Evolutionary conservation across 2,329 filamentous ascomycete species (phyloP).

Genomic region (Taxawa tesnikishii): DNA sequence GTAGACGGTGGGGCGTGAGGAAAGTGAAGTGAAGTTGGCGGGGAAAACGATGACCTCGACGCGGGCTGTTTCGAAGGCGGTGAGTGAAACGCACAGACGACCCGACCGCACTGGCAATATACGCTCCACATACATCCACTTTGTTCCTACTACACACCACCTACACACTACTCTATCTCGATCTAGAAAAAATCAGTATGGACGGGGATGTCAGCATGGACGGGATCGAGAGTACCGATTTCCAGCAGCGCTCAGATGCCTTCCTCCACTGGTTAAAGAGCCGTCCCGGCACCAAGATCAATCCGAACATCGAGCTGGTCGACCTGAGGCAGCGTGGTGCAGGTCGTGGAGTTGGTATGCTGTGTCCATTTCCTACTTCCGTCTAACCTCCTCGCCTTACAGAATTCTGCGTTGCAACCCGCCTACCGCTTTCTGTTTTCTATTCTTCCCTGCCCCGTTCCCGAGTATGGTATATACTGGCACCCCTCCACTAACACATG

Average conservation of each 20-base stretch:
- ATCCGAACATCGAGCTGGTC: slow-evolving; percentile 43
- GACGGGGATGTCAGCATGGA: no score
- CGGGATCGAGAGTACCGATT: neutral
- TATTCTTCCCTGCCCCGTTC: neutral
- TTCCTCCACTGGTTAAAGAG: slow-evolving; percentile 48
- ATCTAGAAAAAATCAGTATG: no score
- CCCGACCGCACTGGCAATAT: no score
- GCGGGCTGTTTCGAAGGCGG: no score
- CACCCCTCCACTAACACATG: neutral
- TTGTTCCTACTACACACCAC: no score
- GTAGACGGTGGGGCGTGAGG: no score
- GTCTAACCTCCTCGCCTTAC: no score
- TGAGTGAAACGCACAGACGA: no score
- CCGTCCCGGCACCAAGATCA: slow-evolving; percentile 41
- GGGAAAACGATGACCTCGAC: no score
- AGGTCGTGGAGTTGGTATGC: slow-evolving; percentile 42
- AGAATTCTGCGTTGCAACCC: no score
- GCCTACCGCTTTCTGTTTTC: neutral
- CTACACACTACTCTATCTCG: neutral
- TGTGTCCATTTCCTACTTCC: no score
- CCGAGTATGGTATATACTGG: neutral
- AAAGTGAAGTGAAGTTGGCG: neutral
- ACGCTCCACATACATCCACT: no score
- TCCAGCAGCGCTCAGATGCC: neutral
- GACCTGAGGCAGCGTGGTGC: slow-evolving; percentile 44